Conservation (phyloP, 371 early-diverging fungal genomes). For the Haplosporangium sp. region DNA sequence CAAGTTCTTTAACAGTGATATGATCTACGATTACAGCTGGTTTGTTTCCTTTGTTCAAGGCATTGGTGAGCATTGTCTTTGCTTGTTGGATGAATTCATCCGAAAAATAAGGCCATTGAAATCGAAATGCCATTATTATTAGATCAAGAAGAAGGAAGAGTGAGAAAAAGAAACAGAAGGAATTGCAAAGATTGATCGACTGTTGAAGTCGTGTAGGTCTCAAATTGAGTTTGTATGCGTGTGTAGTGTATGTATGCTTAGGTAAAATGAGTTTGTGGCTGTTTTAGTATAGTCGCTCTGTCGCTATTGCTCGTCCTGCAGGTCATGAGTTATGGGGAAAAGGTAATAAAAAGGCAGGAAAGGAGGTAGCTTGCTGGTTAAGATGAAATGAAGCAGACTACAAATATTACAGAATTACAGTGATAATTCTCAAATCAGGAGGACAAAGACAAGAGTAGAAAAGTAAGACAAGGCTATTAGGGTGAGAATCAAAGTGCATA, state of each 20-base stretch:
- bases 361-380: not conserved
- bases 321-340: constrained; percentile 1
- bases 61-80: constrained; percentile 83
- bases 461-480: too few species aligned
- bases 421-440: too few species aligned
- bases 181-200: constrained; percentile 7
- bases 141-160: constrained; percentile 2
- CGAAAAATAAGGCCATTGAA: constrained; percentile 95
- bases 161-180: not conserved
- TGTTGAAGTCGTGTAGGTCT: constrained; percentile 31
- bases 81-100: constrained; percentile 88
- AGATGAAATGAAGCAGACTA: not conserved
- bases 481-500: too few species aligned
- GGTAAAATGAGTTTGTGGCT: not conserved
- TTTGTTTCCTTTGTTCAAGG: constrained; percentile 92
- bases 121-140: constrained; percentile 89
- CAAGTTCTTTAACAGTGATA: constrained; percentile 90
- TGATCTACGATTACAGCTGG: constrained; percentile 92
- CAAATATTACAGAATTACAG: too few species aligned
- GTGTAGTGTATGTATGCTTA: not conserved
- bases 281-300: not conserved
- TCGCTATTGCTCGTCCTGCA: not conserved
- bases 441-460: too few species aligned
- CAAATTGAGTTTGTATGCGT: not conserved
- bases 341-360: not conserved